phyloP scores from a whole-genome alignment of 2,329 filamentous ascomycete genomes.

The Arachnopeziza araneosa region DNA sequence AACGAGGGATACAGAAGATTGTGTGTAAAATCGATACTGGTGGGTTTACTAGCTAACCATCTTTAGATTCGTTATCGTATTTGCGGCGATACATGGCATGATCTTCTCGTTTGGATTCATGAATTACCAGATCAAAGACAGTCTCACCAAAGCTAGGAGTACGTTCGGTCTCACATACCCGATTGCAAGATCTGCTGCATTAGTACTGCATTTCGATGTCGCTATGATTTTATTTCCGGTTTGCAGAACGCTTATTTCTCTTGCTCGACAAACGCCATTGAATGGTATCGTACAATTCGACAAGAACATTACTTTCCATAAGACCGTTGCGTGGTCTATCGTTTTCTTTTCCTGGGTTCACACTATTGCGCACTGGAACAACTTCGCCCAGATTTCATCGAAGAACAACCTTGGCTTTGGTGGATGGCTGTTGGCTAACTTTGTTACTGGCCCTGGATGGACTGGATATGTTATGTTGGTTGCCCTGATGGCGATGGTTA shows the following conservation, averaged over 20 bases:
- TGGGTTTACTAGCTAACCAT: slow-evolving; percentile 26
- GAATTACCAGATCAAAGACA: slow-evolving; percentile 75
- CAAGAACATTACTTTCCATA: slow-evolving; percentile 87
- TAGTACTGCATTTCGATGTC: slow-evolving; percentile 77
- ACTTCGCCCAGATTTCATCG: slow-evolving; percentile 70
- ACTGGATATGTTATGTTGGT: slow-evolving; percentile 81
- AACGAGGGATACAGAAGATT: slow-evolving; percentile 80
- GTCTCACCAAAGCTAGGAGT: slow-evolving; percentile 56
- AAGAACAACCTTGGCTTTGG: slow-evolving; percentile 73
- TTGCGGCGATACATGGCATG: slow-evolving; percentile 66
- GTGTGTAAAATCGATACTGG: slow-evolving; percentile 42
- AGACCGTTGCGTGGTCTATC: slow-evolving; percentile 79
- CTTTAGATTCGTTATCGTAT: slow-evolving; percentile 67
- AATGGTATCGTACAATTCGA: slow-evolving; percentile 86
- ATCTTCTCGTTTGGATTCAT: slow-evolving; percentile 77
- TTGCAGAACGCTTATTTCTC: slow-evolving; percentile 77
- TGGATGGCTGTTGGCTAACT: slow-evolving; percentile 72
- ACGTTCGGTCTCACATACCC: slow-evolving; percentile 72
- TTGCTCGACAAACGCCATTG: slow-evolving; percentile 72
- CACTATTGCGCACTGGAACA: slow-evolving; percentile 82
- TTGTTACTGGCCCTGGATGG: slow-evolving; percentile 77
- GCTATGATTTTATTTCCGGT: slow-evolving; percentile 76
- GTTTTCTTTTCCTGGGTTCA: slow-evolving; percentile 86
- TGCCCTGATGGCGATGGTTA: slow-evolving; percentile 70
- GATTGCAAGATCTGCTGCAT: slow-evolving; percentile 68